Conservation (phyloP, 73 alveolate genomes). For the Uronychia setigera region DNA sequence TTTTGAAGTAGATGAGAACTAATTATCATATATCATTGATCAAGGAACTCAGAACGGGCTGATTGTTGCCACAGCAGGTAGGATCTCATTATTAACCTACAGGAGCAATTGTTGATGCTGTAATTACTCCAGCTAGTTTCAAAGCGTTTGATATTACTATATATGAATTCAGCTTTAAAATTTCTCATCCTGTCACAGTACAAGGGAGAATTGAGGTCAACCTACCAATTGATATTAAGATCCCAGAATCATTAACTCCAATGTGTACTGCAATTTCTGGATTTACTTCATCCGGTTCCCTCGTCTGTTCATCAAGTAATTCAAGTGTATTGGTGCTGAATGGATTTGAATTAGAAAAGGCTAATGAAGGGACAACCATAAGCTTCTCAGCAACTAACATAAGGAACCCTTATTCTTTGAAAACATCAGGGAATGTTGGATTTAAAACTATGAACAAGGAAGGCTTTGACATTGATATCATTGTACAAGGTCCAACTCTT, state of each 20-base stretch:
- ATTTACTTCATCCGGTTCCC: neutral
- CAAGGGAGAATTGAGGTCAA: neutral
- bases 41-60: neutral
- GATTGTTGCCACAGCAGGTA: neutral
- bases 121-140: neutral
- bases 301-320: neutral
- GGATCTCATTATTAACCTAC: neutral
- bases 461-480: conserved; percentile 24
- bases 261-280: neutral
- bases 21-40: neutral
- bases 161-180: no score
- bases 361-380: conserved; percentile 2
- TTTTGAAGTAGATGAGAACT: no score
- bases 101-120: neutral
- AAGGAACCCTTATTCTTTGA: conserved; percentile 20
- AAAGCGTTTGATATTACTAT: neutral
- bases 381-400: neutral
- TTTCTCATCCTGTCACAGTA: neutral
- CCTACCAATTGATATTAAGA: neutral
- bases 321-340: neutral
- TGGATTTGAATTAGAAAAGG: neutral
- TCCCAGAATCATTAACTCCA: neutral
- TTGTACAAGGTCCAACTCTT: neutral
- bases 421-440: conserved; percentile 1
- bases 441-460: conserved; percentile 1